Evolutionary conservation across 2,329 filamentous ascomycete species (phyloP).

Genomic region (Phyllosticta citribraziliensis): DNA sequence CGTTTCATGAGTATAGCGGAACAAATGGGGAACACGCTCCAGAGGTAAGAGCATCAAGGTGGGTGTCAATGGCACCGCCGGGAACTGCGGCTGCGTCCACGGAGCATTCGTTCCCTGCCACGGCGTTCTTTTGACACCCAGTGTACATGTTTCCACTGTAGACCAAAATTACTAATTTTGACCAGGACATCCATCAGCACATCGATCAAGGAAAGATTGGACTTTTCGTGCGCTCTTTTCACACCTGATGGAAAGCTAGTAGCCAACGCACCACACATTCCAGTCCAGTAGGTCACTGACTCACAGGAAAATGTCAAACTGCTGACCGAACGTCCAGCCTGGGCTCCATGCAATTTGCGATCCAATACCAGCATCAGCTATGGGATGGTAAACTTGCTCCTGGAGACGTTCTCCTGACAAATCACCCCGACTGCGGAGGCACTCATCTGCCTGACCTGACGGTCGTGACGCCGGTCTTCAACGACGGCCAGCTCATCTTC

Average conservation of each 20-base stretch:
- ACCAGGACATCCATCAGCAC: constrained; percentile 14
- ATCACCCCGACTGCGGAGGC: constrained; percentile 20
- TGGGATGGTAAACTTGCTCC: constrained; percentile 15
- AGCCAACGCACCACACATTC: constrained; percentile 21
- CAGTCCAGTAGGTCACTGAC: constrained; percentile 13
- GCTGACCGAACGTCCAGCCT: constrained; percentile 5
- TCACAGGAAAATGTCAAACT: accelerated
- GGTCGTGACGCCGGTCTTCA: constrained; percentile 20
- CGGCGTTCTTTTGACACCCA: too few species aligned
- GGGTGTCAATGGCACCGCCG: not conserved
- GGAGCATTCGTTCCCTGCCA: too few species aligned
- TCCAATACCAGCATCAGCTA: constrained; percentile 19
- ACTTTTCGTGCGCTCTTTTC: constrained; percentile 20
- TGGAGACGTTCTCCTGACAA: constrained; percentile 21
- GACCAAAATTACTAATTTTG: too few species aligned
- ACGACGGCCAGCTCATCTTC: constrained; percentile 17
- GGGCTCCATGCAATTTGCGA: constrained; percentile 19
- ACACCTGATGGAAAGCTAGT: constrained; percentile 17
- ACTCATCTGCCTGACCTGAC: constrained; percentile 23
- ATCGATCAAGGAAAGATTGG: constrained; percentile 21
- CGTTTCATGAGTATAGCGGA: constrained; percentile 21
- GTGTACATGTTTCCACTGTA: too few species aligned
- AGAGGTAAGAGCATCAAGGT: constrained; percentile 9
- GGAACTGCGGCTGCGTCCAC: too few species aligned
- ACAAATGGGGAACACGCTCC: constrained; percentile 18